Percentiles rank a stretch among this genome's conserved stretches.
Conservation (phyloP, 2,329 filamentous ascomycete genomes). For the Ceratocystis harringtonii region DNA sequence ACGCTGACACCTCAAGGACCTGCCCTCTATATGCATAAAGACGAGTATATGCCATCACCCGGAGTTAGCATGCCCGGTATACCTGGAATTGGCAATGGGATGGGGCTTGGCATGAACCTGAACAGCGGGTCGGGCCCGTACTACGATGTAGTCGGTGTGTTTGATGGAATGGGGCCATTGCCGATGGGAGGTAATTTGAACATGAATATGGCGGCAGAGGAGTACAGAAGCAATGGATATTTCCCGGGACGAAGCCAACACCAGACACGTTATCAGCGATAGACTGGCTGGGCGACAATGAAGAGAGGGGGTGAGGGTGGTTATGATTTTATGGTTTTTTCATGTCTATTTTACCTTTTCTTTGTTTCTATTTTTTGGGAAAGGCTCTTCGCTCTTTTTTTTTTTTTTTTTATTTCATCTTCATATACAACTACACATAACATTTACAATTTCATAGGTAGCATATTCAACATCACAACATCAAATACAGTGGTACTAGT, state of each 20-base stretch:
- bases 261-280: background rate
- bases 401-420: background rate
- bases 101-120: constrained; percentile 8
- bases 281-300: background rate
- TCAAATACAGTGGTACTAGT: background rate
- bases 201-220: constrained; percentile 4
- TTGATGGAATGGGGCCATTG: background rate
- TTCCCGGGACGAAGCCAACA: constrained; percentile 2
- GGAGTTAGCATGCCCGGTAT: background rate
- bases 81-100: background rate
- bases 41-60: constrained; percentile 2
- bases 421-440: background rate
- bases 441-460: background rate
- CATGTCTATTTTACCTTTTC: background rate
- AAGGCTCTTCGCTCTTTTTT: background rate
- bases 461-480: background rate
- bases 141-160: background rate
- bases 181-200: constrained; percentile 4
- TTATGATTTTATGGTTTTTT: background rate
- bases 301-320: background rate
- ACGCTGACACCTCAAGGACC: background rate
- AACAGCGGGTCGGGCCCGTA: constrained; percentile 6
- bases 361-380: background rate
- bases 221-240: constrained; percentile 4
- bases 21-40: background rate